phyloP scores from a whole-genome alignment of 1,284 basidiomycete genomes.

The Malassezia japonica region DNA sequence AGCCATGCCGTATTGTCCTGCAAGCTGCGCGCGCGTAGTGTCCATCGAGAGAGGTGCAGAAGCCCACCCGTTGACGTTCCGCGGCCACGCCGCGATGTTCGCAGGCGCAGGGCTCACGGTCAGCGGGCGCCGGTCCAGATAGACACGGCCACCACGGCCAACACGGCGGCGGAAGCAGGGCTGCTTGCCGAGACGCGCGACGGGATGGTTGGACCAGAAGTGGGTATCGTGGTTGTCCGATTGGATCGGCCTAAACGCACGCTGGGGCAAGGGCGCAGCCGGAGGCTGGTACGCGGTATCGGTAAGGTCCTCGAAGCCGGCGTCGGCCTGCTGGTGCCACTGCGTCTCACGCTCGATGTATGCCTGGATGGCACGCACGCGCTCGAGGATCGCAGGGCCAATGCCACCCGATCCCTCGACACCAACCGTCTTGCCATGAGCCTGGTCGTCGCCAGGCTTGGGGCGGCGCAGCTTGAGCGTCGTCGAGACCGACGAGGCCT shows the following conservation, averaged over 20 bases:
- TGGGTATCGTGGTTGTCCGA: constrained; percentile 23
- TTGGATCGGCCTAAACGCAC: constrained; percentile 42
- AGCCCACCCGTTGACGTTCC: constrained; percentile 5
- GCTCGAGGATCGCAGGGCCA: constrained; percentile 39
- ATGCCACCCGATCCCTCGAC: constrained; percentile 72
- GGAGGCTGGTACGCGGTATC: constrained; percentile 42
- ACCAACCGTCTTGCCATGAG: constrained; percentile 53
- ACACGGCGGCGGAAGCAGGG: constrained; percentile 44
- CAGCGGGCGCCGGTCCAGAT: constrained; percentile 40
- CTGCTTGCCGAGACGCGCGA: constrained; percentile 34
- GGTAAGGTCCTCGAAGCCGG: constrained; percentile 43
- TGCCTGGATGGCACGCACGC: constrained; percentile 37
- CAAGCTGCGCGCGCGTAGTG: neutral
- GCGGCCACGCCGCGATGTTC: constrained; percentile 39
- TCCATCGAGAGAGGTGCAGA: neutral
- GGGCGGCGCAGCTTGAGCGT: constrained; percentile 30
- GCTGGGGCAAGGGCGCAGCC: constrained; percentile 27
- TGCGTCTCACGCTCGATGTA: constrained; percentile 44
- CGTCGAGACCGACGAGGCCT: constrained; percentile 18
- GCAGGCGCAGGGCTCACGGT: constrained; percentile 40
- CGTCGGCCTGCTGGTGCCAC: constrained; percentile 33
- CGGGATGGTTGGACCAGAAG: constrained; percentile 19
- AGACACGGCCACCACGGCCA: constrained; percentile 43
- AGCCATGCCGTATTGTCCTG: constrained; percentile 1
- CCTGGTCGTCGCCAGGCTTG: constrained; percentile 22